Evolutionary conservation across 768 basidiomycete species (phyloP), one percentile per base, ranked within the genome.

Genomic region (Mycena polygramma): DNA sequence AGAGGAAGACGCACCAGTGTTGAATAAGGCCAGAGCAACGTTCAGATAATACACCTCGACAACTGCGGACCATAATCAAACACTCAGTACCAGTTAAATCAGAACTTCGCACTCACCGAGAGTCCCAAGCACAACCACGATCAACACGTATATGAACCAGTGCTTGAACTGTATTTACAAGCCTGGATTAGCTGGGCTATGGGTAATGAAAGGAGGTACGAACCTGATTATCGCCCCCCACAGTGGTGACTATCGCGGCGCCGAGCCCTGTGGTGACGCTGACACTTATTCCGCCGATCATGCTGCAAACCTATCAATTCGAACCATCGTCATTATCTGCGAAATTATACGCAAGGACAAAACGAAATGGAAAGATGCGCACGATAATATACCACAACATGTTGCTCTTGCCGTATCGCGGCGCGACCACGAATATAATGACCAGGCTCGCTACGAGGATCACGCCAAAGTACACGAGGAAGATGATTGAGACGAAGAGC

Each of bases 331-430:
- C 30, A 30, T 30, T 6, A 17, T 30, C 24, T 13, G 13, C n/a
- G n/a, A n/a, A n/a, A n/a, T n/a, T n/a, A n/a, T n/a, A n/a, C n/a
- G n/a, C n/a, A n/a, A n/a, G n/a, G n/a, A n/a, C n/a, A n/a, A 19
- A 5, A 4, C 13, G 15, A 2, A 24, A 30, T 3, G 15, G 11
- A 8, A 19, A 6, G 26, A 11, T 26, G 22, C 58, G 22, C 51
- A 99, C 94, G 39, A 87, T 83, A 71, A 98, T 96, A 80, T 97
- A 94, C 93, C 94, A 95, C 63, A 98, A 79, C 97, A 98, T 97
- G 76, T 89, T 94, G 81, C 90, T 90, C 81, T 92, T 95, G 49
- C 97, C 96, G 64, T 61, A 96, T 89, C 81, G 90, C 9, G 95
- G 95, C 3, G 90, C 94, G 66, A 94, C 92, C 80, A 90, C 93